Evolutionary conservation across 192 early-diverging fungal genomes (phyloP), one percentile per base, ranked within the genome.

Genomic region (Mycoemilia scoparia): DNA sequence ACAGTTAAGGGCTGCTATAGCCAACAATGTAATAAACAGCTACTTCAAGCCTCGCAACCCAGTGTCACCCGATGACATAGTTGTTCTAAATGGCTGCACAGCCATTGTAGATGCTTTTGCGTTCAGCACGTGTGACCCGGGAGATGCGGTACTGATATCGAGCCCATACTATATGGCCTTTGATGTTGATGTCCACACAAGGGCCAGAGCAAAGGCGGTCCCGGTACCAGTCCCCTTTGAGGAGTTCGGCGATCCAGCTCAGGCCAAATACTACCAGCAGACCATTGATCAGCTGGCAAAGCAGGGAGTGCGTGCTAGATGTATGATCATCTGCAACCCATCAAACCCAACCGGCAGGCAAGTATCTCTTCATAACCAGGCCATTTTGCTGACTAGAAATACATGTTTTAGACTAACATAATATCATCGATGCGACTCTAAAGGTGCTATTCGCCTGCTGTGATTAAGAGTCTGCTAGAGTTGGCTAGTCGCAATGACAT

Each of bases 141-240:
- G 76, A 14, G 84, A 87, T 32, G 72, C 65, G 19, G 46, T 87
- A 5, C 42, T 90, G 39, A 66, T 84, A 16, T 74, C 76, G 4
- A 54, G 71, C 5, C 84, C 84, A 0, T 83, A 61, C 47, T 87
- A 87, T 43, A 74, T 77, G 5, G 77, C 72, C 4, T 79, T 87
- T 42, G 62, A 77, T 25, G 45, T 46, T 16, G 77, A 84, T 37
- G 56, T 73, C 41, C 41, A 43, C 20, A 47, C 38, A 8, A 54
- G 65, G 21, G 52, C 73, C 0, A 57, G 61, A 5, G 71, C 67
- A 2, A 58, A 54, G 7, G 45, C 68, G 2, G 54, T 79, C 4
- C 51, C 61, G 3, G 64, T 71, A 13, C 26, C 70, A 14, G 46
- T 67, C 3, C 64, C 49, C 4, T 35, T 57, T 5, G 41, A 56